These are phyloP conservation scores for Colletotrichum trifolii DNA, from an alignment of 2,329 filamentous ascomycete genomes.

Conservation along the genomic window DNA sequence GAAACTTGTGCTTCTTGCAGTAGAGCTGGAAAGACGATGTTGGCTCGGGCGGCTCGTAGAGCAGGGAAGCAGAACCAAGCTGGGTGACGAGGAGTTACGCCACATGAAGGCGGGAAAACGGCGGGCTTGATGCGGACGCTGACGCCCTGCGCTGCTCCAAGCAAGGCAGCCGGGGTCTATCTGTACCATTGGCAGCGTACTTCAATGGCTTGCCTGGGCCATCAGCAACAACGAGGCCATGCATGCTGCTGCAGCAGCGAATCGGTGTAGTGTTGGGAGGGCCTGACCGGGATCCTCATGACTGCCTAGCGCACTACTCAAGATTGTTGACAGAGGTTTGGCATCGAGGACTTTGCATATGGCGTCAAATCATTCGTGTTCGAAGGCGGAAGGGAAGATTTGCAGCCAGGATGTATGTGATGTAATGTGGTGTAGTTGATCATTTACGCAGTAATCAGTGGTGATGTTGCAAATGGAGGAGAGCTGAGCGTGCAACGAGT, in stretches of 20 bases:
- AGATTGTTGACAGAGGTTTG: background rate
- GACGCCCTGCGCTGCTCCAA: background rate
- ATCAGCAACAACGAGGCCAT: conserved; percentile 1
- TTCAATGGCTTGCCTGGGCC: background rate
- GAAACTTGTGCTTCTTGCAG: too few species aligned
- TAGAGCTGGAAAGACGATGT: too few species aligned
- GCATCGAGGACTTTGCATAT: background rate
- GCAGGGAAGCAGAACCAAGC: background rate
- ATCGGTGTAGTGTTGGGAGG: background rate
- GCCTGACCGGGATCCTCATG: conserved; percentile 7
- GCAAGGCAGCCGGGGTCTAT: conserved; percentile 9
- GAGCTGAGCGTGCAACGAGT: too few species aligned
- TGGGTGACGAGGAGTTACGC: background rate
- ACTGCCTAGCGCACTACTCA: background rate
- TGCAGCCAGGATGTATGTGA: too few species aligned
- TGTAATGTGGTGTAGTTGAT: too few species aligned
- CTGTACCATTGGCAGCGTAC: too few species aligned
- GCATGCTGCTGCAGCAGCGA: conserved; percentile 1
- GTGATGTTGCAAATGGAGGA: background rate
- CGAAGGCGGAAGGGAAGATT: too few species aligned
- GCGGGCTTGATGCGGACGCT: background rate
- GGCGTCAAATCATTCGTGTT: conserved; percentile 5
- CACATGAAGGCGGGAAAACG: background rate
- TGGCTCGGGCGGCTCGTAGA: background rate
- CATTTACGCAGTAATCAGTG: too few species aligned